Percentiles rank a stretch among this genome's conserved stretches.
Conservation (phyloP, 2,329 filamentous ascomycete genomes). For the Colletotrichum brevisporum region DNA sequence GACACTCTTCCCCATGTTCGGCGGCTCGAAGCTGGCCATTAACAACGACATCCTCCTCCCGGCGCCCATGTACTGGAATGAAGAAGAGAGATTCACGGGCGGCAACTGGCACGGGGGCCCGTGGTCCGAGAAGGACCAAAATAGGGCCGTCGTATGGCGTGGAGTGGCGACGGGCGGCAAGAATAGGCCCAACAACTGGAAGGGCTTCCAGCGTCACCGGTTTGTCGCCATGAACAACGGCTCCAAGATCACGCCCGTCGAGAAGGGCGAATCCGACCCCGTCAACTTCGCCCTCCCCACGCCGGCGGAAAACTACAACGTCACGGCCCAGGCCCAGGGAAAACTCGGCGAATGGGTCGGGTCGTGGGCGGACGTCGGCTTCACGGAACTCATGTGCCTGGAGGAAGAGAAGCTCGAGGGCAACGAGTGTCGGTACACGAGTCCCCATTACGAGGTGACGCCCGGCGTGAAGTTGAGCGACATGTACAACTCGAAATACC, state of each 20-base stretch:
- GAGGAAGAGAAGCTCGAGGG: conserved; percentile 46
- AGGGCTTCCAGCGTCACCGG: conserved; percentile 80
- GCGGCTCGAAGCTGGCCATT: conserved; percentile 76
- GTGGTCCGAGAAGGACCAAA: conserved; percentile 67
- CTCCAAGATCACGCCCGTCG: conserved; percentile 67
- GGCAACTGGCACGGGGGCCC: conserved; percentile 65
- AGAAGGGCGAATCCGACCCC: conserved; percentile 57
- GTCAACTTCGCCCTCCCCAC: conserved; percentile 65
- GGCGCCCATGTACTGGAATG: conserved; percentile 77
- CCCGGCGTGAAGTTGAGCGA: conserved; percentile 60
- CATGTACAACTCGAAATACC: conserved; percentile 75
- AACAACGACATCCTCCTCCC: conserved; percentile 81
- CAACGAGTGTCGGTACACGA: conserved; percentile 63
- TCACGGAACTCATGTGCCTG: conserved; percentile 69
- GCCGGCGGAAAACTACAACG: conserved; percentile 62
- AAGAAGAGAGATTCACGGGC: conserved; percentile 74
- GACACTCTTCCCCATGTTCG: conserved; percentile 74
- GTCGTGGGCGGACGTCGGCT: conserved; percentile 64
- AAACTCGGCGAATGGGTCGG: conserved; percentile 65
- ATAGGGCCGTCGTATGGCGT: conserved; percentile 71
- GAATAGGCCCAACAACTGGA: conserved; percentile 75
- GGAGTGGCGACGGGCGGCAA: conserved; percentile 76
- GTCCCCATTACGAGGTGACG: conserved; percentile 58
- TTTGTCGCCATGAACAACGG: conserved; percentile 82
- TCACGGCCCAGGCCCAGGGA: conserved; percentile 61